Base-by-base conservation (phyloP, 345 rosid species). In the Orychophragmus violaceus region DNA sequence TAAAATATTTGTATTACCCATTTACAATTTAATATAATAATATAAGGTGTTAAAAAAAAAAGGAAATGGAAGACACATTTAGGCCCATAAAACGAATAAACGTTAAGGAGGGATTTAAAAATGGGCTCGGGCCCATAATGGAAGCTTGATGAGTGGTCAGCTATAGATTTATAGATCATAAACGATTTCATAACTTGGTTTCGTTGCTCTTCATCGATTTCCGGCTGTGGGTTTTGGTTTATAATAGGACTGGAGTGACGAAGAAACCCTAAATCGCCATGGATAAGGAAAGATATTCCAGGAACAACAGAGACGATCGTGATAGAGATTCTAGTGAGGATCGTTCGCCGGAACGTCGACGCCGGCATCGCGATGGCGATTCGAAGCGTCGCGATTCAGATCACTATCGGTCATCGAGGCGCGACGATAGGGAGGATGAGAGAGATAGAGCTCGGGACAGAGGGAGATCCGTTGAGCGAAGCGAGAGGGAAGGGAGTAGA, bases 231-330 rank as follows among this genome's bases (percentile, higher is more conserved):
- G 5, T 12, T 18, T 22, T 32, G 16, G 7, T 24, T 50, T 62
- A 70, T 33, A 62, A 5, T n/a, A 3, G 7, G 23, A 32, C 30
- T 33, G 42, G 45, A 41, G 48, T 5, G 54, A 57, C 16, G 8
- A 53, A 62, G 33, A 70, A 76, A 65, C 68, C 71, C 79, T 71
- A 74, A 74, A 63, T 69, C 76, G 66, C 68, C 52, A 88, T 88
- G 90, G 87, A 82, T 39, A 81, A 70, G 65, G 86, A 80, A 27
- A 83, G 77, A 68, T 45, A 80, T 7, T 76, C 85, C 54, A 82
- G 82, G 61, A 83, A 82, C 59, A 69, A 69, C 27, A 77, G 82
- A 3, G 84, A 83, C 33, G 82, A 81, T 36, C 85, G 82, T 21
- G 80, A 82, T 71, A 76, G 76, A 3, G 81, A 79, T 17, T 71